phyloP scores from a whole-genome alignment of 2,329 filamentous ascomycete genomes.

The Blumeria graminis region DNA sequence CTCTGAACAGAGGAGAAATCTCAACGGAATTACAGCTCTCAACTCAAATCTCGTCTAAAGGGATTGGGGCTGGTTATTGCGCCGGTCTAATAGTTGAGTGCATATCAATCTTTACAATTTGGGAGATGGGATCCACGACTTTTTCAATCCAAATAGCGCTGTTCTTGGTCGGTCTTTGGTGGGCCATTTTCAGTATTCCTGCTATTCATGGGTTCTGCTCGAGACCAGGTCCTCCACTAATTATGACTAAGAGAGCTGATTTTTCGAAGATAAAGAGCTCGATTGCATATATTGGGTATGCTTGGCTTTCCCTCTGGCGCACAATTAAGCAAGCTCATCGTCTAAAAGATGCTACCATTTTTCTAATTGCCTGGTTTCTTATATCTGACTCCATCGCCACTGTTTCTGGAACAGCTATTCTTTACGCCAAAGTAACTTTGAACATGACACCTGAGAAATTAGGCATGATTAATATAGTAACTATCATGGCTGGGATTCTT shows the following conservation, averaged over 20 bases:
- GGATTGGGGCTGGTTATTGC: conserved; percentile 82
- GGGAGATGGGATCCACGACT: conserved; percentile 48
- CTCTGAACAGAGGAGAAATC: too few relatives aligned
- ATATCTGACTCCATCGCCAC: conserved; percentile 87
- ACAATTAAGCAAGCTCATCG: conserved; percentile 53
- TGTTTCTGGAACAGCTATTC: conserved; percentile 75
- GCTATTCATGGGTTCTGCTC: conserved; percentile 70
- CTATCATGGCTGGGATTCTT: conserved; percentile 57
- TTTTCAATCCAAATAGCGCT: conserved; percentile 73
- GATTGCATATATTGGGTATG: conserved; percentile 51
- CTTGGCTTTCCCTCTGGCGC: conserved; percentile 67
- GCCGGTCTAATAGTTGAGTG: conserved; percentile 71
- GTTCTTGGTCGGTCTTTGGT: conserved; percentile 75
- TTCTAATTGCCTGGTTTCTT: conserved; percentile 79
- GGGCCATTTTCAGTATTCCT: conserved; percentile 76
- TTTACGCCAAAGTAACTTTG: conserved; percentile 85
- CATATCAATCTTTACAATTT: conserved; percentile 52
- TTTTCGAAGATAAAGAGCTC: conserved; percentile 23
- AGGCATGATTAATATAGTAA: conserved; percentile 82
- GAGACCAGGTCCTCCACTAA: conserved; percentile 64
- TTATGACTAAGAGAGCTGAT: conserved; percentile 10
- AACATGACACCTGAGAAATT: conserved; percentile 74
- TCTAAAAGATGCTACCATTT: conserved; percentile 50
- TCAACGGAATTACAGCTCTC: conserved; percentile 49
- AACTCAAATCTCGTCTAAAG: conserved; percentile 73